These are phyloP conservation scores for Aegilops tauschii DNA, from an alignment of 176 grass and related monocot species.

Conservation along the genomic window DNA sequence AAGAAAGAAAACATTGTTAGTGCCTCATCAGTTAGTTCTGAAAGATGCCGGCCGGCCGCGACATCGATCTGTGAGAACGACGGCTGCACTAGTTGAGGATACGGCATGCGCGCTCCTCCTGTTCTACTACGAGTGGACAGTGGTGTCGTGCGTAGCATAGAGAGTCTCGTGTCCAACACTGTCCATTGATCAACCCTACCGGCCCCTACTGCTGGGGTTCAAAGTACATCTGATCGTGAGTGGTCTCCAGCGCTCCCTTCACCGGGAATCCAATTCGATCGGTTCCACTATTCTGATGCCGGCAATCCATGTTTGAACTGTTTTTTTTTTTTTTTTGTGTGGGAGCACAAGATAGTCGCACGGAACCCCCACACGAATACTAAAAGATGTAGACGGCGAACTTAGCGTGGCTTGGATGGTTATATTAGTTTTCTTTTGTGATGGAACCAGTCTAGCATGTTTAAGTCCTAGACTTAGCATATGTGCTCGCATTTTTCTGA, in stretches of 20 bases:
- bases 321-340: no score
- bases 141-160: neutral
- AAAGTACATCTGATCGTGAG: neutral
- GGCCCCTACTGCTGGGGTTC: neutral
- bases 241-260: neutral
- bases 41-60: no score
- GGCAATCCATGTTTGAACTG: no score
- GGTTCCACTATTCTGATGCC: neutral
- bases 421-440: no score
- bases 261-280: neutral
- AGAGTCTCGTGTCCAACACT: neutral
- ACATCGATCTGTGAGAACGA: neutral
- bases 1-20: conserved; percentile 1
- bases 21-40: neutral
- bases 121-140: neutral
- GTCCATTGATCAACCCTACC: neutral
- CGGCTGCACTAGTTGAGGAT: neutral
- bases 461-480: no score
- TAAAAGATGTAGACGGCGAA: no score
- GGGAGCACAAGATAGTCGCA: neutral
- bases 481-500: no score
- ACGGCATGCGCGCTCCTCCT: conserved; percentile 12
- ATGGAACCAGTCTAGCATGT: no score
- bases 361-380: no score
- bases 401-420: no score